A percentile compares a stretch with the other conserved stretches of the same genome.
Conservation (phyloP, 208 protist genomes). For the Wallacemonas sp. region DNA sequence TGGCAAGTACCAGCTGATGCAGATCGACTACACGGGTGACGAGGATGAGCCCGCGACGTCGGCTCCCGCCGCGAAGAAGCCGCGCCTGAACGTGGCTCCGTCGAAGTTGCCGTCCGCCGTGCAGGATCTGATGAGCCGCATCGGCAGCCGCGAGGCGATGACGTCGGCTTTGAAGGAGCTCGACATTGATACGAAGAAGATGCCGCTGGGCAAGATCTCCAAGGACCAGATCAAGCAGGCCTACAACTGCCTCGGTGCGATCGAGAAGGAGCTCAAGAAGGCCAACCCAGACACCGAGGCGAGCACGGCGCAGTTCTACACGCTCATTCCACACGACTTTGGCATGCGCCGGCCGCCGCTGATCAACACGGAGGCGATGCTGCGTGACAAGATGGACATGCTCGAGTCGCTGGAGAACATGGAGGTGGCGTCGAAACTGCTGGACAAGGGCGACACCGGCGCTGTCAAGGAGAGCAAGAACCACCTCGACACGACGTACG, state of each 20-base stretch:
- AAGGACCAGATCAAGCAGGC: slow-evolving; percentile 71
- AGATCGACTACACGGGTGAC: slow-evolving; percentile 65
- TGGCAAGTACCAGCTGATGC: slow-evolving; percentile 77
- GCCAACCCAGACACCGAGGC: slow-evolving; percentile 36
- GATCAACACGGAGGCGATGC: slow-evolving; percentile 48
- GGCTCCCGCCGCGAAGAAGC: slow-evolving; percentile 24
- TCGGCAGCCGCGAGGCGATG: slow-evolving; percentile 63
- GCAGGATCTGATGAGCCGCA: slow-evolving; percentile 68
- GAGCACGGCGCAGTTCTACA: slow-evolving; percentile 72
- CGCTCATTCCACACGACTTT: slow-evolving; percentile 82
- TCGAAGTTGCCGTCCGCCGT: slow-evolving; percentile 46
- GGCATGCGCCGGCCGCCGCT: slow-evolving; percentile 57
- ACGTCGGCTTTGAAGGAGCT: slow-evolving; percentile 68
- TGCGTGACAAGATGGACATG: slow-evolving; percentile 77
- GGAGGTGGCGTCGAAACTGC: slow-evolving; percentile 71
- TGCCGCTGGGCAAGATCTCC: slow-evolving; percentile 85
- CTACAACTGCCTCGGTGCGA: slow-evolving; percentile 44
- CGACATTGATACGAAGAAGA: slow-evolving; percentile 70
- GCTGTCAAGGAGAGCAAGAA: slow-evolving; percentile 27
- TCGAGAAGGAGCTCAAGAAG: slow-evolving; percentile 70
- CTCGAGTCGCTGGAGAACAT: slow-evolving; percentile 80
- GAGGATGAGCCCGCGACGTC: slow-evolving; percentile 24
- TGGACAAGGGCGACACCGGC: slow-evolving; percentile 24
- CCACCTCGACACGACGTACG: slow-evolving; percentile 65
- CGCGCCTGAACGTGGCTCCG: slow-evolving; percentile 16